phyloP scores from a whole-genome alignment of 345 rosid species.

The Salix brachista region DNA sequence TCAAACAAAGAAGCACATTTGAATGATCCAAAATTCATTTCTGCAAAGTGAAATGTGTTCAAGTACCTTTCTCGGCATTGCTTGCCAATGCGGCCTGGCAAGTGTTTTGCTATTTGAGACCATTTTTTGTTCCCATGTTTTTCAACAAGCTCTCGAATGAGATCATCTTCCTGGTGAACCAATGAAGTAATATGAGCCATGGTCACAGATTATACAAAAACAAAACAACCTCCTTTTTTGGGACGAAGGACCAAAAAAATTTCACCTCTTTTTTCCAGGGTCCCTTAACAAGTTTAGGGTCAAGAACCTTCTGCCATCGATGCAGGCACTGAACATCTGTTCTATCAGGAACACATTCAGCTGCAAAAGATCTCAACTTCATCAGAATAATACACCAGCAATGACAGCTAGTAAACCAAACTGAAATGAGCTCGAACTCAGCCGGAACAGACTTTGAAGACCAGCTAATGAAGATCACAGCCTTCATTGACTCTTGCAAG shows the following conservation, averaged over 20 bases:
- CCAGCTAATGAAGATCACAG: neutral
- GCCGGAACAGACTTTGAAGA: no score
- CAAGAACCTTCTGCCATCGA: slow-evolving; percentile 31
- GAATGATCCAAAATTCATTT: neutral
- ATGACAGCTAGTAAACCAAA: neutral
- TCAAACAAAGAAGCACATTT: neutral
- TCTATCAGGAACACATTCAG: slow-evolving; percentile 23
- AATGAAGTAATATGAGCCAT: neutral
- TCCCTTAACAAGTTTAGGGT: slow-evolving; percentile 27
- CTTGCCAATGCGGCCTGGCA: slow-evolving; percentile 17
- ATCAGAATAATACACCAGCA: neutral
- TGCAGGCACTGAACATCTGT: slow-evolving; percentile 24
- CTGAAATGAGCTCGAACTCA: neutral
- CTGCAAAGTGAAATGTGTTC: neutral
- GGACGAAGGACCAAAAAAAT: neutral
- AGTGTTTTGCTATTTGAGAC: slow-evolving; percentile 10
- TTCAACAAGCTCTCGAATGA: slow-evolving; percentile 8
- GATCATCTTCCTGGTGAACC: slow-evolving; percentile 15
- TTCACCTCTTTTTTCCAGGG: slow-evolving; percentile 21
- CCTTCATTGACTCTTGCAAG: neutral
- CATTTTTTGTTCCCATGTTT: slow-evolving; percentile 14
- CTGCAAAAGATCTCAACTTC: slow-evolving; percentile 1
- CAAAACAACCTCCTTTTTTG: neutral
- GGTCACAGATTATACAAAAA: neutral
- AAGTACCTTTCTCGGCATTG: slow-evolving; percentile 19